These are phyloP conservation scores for Aspergillus sp. DNA, from an alignment of 2,329 filamentous ascomycete genomes.

Conservation along the genomic window DNA sequence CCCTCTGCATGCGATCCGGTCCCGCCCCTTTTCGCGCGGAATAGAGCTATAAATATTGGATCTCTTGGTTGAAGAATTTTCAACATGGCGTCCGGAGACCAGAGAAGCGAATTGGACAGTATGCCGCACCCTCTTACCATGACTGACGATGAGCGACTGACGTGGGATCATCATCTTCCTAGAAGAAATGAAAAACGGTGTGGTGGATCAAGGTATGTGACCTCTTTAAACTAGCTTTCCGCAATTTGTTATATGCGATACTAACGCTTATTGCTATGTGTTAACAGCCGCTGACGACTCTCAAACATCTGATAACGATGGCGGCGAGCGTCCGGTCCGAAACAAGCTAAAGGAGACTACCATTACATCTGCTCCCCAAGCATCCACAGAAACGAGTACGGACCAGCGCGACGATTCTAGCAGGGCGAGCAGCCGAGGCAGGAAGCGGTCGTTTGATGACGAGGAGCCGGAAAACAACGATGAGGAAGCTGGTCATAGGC, in stretches of 20 bases:
- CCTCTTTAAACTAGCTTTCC: not conserved
- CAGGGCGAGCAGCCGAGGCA: constrained; percentile 24
- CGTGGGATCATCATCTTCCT: not conserved
- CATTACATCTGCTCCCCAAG: constrained; percentile 46
- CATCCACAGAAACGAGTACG: constrained; percentile 9
- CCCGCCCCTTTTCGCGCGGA: not conserved
- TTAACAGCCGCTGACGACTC: constrained; percentile 26
- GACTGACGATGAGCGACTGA: not conserved
- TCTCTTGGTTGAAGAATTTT: not conserved
- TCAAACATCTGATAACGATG: constrained; percentile 38
- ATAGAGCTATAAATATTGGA: not conserved
- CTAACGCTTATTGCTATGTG: not conserved
- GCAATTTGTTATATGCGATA: not conserved
- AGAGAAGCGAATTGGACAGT: constrained; percentile 15
- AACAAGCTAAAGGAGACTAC: constrained; percentile 63
- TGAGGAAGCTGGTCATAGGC: constrained; percentile 31
- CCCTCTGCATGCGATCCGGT: not conserved
- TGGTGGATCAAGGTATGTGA: constrained; percentile 16
- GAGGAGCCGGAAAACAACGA: constrained; percentile 28
- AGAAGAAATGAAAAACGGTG: constrained; percentile 13
- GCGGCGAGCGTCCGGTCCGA: constrained; percentile 57
- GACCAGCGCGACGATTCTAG: constrained; percentile 14
- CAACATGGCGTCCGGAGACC: constrained; percentile 19
- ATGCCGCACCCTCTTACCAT: not conserved
- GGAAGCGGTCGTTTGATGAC: constrained; percentile 39